Evolutionary conservation across 345 rosid genomes (phyloP).

Genomic region (Hibiscus mutabilis): DNA sequence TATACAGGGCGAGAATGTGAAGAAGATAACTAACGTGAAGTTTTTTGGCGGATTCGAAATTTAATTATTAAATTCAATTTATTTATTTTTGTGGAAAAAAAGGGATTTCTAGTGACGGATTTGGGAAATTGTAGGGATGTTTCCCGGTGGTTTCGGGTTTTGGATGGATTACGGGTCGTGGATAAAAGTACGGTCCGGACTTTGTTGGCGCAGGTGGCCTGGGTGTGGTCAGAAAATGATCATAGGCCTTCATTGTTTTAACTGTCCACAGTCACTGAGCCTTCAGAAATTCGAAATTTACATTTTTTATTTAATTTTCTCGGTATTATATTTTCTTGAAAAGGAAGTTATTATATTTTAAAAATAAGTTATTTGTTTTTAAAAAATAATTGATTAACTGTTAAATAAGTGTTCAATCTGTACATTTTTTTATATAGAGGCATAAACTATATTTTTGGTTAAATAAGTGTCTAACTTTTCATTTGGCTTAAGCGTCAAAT

Average conservation of each 20-base stretch:
- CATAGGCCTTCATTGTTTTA: background rate
- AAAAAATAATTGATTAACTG: too few species aligned
- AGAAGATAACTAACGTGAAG: background rate
- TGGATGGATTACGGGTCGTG: conserved; percentile 7
- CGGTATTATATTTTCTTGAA: too few species aligned
- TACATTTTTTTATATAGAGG: too few species aligned
- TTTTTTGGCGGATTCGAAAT: conserved; percentile 12
- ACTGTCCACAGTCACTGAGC: background rate
- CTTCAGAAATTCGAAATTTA: background rate
- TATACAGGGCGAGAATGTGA: conserved; percentile 5
- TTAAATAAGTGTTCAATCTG: too few species aligned
- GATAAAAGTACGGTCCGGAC: conserved; percentile 18
- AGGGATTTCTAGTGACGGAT: background rate
- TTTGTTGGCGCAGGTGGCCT: background rate
- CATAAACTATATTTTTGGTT: too few species aligned
- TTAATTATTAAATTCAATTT: conserved; percentile 5
- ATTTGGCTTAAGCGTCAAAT: too few species aligned
- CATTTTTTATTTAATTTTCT: background rate
- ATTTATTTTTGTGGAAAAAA: background rate
- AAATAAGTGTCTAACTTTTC: too few species aligned
- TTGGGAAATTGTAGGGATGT: background rate
- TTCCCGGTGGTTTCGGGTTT: conserved; percentile 18
- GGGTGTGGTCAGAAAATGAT: background rate
- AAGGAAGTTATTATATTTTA: too few species aligned
- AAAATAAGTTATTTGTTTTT: too few species aligned